These are phyloP conservation scores for Candida dubliniensis DNA, from an alignment of 1,139 yeast species.

Conservation along the genomic window DNA sequence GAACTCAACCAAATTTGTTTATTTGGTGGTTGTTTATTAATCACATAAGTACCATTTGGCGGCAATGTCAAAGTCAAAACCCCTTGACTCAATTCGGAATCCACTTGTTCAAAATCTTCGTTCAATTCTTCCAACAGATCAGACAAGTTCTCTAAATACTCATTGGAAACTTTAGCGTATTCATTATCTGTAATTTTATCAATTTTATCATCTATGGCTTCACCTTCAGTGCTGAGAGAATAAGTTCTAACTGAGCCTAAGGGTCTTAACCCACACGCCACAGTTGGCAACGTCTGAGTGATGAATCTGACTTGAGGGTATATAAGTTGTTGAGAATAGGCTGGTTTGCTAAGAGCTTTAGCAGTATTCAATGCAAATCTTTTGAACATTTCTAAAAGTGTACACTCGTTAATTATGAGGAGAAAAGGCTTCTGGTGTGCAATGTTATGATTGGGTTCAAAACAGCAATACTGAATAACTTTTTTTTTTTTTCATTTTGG, in stretches of 20 bases:
- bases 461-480: not conserved
- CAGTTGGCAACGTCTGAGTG: conserved; percentile 1
- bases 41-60: conserved; percentile 75
- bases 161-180: conserved; percentile 61
- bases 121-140: conserved; percentile 64
- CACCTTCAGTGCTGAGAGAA: conserved; percentile 49
- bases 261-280: conserved; percentile 3
- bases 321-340: not conserved
- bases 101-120: conserved; percentile 60
- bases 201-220: conserved; percentile 50
- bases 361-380: conserved; percentile 4
- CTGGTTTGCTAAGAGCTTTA: not conserved
- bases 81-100: conserved; percentile 82
- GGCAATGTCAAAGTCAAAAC: conserved; percentile 72
- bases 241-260: conserved; percentile 14
- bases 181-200: conserved; percentile 44
- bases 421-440: too few species aligned
- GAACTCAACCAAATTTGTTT: conserved; percentile 92
- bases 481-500: not conserved
- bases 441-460: too few species aligned
- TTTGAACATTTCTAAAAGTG: conserved; percentile 7
- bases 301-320: not conserved
- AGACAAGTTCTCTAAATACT: conserved; percentile 61
- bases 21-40: conserved; percentile 92
- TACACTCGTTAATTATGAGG: too few species aligned